Percentiles rank a stretch among this genome's conserved stretches.
These are phyloP conservation scores for Prunus armeniaca DNA, from an alignment of 306 rosid species.

Conservation along the genomic window DNA sequence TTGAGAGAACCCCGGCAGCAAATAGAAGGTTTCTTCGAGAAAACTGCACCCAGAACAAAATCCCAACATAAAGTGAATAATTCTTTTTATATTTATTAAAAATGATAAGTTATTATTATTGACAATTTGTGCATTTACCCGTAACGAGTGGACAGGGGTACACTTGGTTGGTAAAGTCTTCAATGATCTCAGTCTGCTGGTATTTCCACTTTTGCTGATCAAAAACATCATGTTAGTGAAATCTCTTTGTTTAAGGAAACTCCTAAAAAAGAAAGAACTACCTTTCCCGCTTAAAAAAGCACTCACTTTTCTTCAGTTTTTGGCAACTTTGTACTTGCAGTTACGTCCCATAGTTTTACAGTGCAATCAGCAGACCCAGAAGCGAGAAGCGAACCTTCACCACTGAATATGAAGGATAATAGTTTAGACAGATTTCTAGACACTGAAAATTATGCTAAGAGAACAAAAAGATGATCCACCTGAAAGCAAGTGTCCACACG, in stretches of 20 bases:
- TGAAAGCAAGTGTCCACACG: constrained; percentile 89
- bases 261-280: neutral
- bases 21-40: constrained; percentile 96
- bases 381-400: constrained; percentile 92
- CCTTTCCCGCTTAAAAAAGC: neutral
- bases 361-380: constrained; percentile 97
- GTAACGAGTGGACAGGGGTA: constrained; percentile 70
- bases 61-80: constrained; percentile 7
- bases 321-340: constrained; percentile 68
- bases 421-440: neutral
- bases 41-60: constrained; percentile 53
- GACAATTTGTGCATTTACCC: constrained; percentile 41
- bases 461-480: constrained; percentile 39
- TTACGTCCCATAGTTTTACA: constrained; percentile 93
- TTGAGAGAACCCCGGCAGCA: constrained; percentile 78
- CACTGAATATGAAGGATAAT: constrained; percentile 36
- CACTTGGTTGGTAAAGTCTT: constrained; percentile 80
- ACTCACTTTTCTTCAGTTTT: constrained; percentile 79
- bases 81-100: neutral
- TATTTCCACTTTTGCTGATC: constrained; percentile 56
- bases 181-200: constrained; percentile 77
- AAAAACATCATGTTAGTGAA: constrained; percentile 10
- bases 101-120: neutral
- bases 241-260: neutral
- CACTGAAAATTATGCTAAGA: neutral